Percentiles rank a stretch among this genome's conserved stretches.
These are phyloP conservation scores for Citrus sp. DNA, from an alignment of 345 rosid genomes.

Conservation along the genomic window DNA sequence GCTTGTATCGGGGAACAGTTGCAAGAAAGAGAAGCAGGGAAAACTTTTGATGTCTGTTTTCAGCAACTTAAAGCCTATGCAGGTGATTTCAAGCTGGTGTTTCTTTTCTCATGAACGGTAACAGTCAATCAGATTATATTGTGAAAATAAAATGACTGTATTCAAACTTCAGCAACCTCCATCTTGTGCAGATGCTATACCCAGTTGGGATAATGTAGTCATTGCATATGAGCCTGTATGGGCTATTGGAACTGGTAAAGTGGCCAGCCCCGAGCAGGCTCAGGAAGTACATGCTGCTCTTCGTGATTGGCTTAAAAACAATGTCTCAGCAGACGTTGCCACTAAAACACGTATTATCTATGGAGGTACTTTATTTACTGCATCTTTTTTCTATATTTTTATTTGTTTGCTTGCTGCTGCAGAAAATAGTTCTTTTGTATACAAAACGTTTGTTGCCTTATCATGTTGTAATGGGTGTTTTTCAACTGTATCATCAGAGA, in stretches of 20 bases:
- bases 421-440: not conserved
- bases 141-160: not conserved
- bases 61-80: constrained; percentile 85
- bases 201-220: constrained; percentile 87
- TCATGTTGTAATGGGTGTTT: not conserved
- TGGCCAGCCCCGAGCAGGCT: constrained; percentile 92
- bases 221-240: constrained; percentile 98
- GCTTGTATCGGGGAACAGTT: constrained; percentile 92
- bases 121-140: not conserved
- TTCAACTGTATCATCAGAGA: not conserved
- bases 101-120: not conserved
- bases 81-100: constrained; percentile 38
- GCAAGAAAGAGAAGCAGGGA: constrained; percentile 94
- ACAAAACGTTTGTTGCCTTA: not conserved
- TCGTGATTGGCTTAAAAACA: constrained; percentile 91
- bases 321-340: constrained; percentile 83
- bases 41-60: constrained; percentile 92
- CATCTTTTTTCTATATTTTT: not conserved
- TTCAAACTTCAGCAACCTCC: not conserved
- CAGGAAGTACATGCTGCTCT: constrained; percentile 91
- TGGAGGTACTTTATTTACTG: constrained; percentile 59
- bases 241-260: constrained; percentile 99
- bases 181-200: constrained; percentile 62
- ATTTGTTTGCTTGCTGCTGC: not conserved
- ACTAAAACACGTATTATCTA: constrained; percentile 91